Percentiles rank a stretch among this genome's conserved stretches.
phyloP scores from a whole-genome alignment of 768 basidiomycete species.

The Boletus tomentosulus region DNA sequence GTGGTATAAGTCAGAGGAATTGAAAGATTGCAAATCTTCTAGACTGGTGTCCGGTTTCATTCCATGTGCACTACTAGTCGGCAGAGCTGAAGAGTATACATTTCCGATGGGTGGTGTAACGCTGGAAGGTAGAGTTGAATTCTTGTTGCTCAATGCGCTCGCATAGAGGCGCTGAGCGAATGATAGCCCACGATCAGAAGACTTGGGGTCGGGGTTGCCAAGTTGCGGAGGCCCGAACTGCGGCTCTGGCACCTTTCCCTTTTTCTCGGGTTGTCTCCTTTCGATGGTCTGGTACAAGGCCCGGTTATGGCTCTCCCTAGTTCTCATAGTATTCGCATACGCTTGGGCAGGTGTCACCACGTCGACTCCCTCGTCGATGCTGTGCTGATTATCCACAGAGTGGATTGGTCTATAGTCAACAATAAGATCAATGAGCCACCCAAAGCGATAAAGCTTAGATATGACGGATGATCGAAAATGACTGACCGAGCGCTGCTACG shows the following conservation, averaged over 20 bases:
- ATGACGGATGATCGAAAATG: background rate
- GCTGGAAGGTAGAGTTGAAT: conserved; percentile 2
- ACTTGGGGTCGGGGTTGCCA: background rate
- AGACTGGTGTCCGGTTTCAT: background rate
- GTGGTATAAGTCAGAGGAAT: conserved; percentile 17
- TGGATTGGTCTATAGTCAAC: conserved; percentile 2
- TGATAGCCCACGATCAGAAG: conserved; percentile 22
- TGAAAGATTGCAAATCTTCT: conserved; percentile 2
- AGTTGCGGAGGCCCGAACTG: conserved; percentile 1
- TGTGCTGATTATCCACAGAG: background rate
- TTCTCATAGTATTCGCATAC: conserved; percentile 12
- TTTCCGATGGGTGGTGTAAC: conserved; percentile 2
- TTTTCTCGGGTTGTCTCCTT: conserved; percentile 12
- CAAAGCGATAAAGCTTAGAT: background rate
- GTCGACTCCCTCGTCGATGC: background rate
- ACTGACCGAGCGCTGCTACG: background rate
- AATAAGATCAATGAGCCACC: background rate
- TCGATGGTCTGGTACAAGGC: conserved; percentile 16
- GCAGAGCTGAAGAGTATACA: background rate
- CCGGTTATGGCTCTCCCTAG: conserved; percentile 6
- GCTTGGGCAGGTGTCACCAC: conserved; percentile 21
- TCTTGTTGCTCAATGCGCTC: conserved; percentile 30
- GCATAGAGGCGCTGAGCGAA: conserved; percentile 44
- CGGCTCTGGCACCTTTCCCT: background rate
- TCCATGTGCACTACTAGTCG: background rate